Conservation (phyloP, 2,329 filamentous ascomycete genomes). For the Pseudocercospora macadamiae region DNA sequence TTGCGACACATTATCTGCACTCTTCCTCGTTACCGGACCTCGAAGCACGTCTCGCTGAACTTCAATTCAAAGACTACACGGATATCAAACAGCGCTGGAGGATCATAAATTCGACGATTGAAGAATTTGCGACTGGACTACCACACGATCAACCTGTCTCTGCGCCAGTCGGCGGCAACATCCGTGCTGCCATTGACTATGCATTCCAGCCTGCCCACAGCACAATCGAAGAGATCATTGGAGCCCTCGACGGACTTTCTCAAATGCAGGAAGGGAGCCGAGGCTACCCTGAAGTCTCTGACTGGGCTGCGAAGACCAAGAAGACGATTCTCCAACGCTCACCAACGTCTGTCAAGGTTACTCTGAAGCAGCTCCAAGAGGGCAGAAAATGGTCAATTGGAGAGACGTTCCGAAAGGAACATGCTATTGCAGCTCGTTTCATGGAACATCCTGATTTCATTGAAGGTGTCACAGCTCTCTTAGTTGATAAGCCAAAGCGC, state of each 20-base stretch:
- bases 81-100: slow-evolving; percentile 63
- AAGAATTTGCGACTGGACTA: slow-evolving; percentile 86
- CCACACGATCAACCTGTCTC: slow-evolving; percentile 66
- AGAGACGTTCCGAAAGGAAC: slow-evolving; percentile 83
- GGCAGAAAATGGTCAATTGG: slow-evolving; percentile 77
- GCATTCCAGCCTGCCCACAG: slow-evolving; percentile 46
- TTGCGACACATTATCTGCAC: slow-evolving; percentile 96
- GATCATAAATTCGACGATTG: slow-evolving; percentile 82
- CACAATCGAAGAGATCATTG: slow-evolving; percentile 71
- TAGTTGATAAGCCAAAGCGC: slow-evolving; percentile 70
- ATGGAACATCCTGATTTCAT: slow-evolving; percentile 91
- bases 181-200: slow-evolving; percentile 81
- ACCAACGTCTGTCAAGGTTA: slow-evolving; percentile 83
- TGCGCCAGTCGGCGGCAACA: slow-evolving; percentile 54
- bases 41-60: slow-evolving; percentile 82
- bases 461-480: slow-evolving; percentile 81
- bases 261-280: slow-evolving; percentile 42
- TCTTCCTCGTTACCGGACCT: slow-evolving; percentile 81
- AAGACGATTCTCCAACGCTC: slow-evolving; percentile 76
- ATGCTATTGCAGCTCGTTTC: slow-evolving; percentile 81
- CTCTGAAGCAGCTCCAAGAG: slow-evolving; percentile 78
- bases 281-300: slow-evolving; percentile 53
- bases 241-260: slow-evolving; percentile 58
- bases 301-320: slow-evolving; percentile 80
- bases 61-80: slow-evolving; percentile 82